Evolutionary conservation across 257 asterid species (phyloP).

Genomic region (Perilla frutescens): DNA sequence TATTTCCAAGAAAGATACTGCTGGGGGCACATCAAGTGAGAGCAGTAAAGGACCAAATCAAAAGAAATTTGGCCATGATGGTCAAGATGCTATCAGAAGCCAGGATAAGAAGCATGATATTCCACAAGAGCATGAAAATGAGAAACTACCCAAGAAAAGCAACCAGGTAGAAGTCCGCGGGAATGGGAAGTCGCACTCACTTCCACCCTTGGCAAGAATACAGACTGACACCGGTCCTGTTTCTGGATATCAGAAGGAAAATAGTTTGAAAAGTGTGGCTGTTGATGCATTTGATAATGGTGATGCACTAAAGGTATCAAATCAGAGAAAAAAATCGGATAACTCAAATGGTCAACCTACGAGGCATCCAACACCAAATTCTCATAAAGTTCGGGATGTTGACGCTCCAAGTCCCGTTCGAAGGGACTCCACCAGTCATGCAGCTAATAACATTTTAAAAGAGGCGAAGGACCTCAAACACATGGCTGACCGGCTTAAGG

Average conservation of each 20-base stretch:
- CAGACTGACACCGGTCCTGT: slow-evolving; percentile 61
- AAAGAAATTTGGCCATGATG: slow-evolving; percentile 50
- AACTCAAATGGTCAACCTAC: slow-evolving; percentile 55
- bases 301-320: slow-evolving; percentile 51
- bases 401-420: slow-evolving; percentile 81
- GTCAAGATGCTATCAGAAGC: slow-evolving; percentile 45
- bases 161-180: slow-evolving; percentile 53
- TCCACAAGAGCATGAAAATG: slow-evolving; percentile 51
- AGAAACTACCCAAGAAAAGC: slow-evolving; percentile 58
- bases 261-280: slow-evolving; percentile 46
- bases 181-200: slow-evolving; percentile 64
- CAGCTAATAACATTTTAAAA: slow-evolving; percentile 82
- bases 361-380: slow-evolving; percentile 67
- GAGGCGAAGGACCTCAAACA: slow-evolving; percentile 98
- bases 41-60: slow-evolving; percentile 53
- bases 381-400: slow-evolving; percentile 62
- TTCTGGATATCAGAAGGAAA: slow-evolving; percentile 68
- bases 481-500: slow-evolving; percentile 95
- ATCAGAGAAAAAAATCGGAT: slow-evolving; percentile 65
- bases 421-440: slow-evolving; percentile 83
- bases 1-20: slow-evolving; percentile 56
- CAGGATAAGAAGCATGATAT: slow-evolving; percentile 57
- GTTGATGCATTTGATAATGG: slow-evolving; percentile 52
- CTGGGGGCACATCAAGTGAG: slow-evolving; percentile 57
- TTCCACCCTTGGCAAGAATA: slow-evolving; percentile 75